These are phyloP conservation scores for Fusarium sarcochroum DNA, from an alignment of 2,329 filamentous ascomycete species.

Conservation along the genomic window DNA sequence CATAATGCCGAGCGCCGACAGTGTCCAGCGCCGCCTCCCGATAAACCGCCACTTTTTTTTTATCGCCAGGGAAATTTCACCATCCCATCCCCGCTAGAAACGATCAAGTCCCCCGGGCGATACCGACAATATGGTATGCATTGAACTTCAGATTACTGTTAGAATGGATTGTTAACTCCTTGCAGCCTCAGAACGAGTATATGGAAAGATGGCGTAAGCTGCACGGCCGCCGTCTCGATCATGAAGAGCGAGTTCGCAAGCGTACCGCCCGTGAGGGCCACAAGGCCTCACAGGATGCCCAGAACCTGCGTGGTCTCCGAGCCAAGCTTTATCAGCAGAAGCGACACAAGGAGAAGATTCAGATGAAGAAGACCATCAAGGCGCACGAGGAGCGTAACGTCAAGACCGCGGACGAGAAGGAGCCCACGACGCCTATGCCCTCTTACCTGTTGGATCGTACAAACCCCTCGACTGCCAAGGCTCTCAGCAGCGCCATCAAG, in stretches of 20 bases:
- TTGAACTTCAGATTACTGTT: not conserved
- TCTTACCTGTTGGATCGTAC: slow-evolving; percentile 93
- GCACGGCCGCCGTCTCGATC: slow-evolving; percentile 73
- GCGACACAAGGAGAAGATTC: slow-evolving; percentile 97
- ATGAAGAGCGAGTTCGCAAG: slow-evolving; percentile 93
- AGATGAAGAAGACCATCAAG: slow-evolving; percentile 95
- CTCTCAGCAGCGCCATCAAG: slow-evolving; percentile 89
- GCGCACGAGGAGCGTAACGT: slow-evolving; percentile 96
- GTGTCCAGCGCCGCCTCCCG: slow-evolving; percentile 31
- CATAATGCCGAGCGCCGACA: slow-evolving; percentile 52
- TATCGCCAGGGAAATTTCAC: slow-evolving; percentile 48
- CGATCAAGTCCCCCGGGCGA: slow-evolving; percentile 45
- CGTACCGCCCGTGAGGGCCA: slow-evolving; percentile 89
- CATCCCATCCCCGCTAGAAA: slow-evolving; percentile 38
- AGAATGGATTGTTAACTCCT: slow-evolving; percentile 36
- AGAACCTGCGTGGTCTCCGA: slow-evolving; percentile 90
- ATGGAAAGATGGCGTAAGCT: slow-evolving; percentile 80
- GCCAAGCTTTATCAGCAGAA: slow-evolving; percentile 96
- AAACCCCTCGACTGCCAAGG: slow-evolving; percentile 72
- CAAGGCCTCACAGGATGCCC: slow-evolving; percentile 88
- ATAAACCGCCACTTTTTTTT: slow-evolving; percentile 52
- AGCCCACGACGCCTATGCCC: slow-evolving; percentile 85
- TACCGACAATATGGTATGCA: slow-evolving; percentile 54
- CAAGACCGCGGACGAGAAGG: slow-evolving; percentile 87
- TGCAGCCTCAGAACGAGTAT: slow-evolving; percentile 82